Evolutionary conservation across 108 stramenopile species (phyloP), one percentile per base, ranked within the genome.

Genomic region (Nitzschia putrida): DNA sequence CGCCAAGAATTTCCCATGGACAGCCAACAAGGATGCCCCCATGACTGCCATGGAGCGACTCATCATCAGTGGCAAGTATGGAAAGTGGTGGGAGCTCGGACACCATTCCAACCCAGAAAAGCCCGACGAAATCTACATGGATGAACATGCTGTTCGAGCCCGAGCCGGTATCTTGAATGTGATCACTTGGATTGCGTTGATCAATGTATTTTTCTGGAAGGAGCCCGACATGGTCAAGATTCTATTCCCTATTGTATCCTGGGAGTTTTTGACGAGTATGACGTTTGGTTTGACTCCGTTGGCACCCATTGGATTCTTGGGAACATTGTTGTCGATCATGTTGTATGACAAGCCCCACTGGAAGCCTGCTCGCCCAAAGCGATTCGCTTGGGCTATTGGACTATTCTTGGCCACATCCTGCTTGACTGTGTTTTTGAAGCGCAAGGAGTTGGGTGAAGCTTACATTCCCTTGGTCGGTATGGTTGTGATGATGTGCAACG

Each of bases 341-440:
- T 57, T 85, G 40, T 55, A 71, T 12, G 72, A 79, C 10, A 41
- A 26, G 22, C 78, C 84, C 13, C 56, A 53, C 42, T 85, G 80
- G 80, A 85, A 85, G 60, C 84, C 84, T 52, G 84, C 84, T 18
- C 61, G 61, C 11, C 80, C 84, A 9, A 85, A 85, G 39, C 73
- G 84, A 7, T 85, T 85, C 66, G 84, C 84, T 0, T 85, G 84
- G 84, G 20, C 55, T n/a, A 73, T 84, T 72, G 83, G 83, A 12
- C 41, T 84, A 38, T 69, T 66, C 49, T 61, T 81, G 26, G 80
- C 76, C 8, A 13, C 61, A 8, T 53, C 60, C 5, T 85, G 77
- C 55, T 71, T 76, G 47, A 68, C 60, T 14, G 41, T 82, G 22
- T 38, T 76, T 25, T 55, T 44, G 13, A 26, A 61, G n/a, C 68